Base-by-base conservation (phyloP, 1,139 yeast species). In the Diutina scorzettiae region DNA sequence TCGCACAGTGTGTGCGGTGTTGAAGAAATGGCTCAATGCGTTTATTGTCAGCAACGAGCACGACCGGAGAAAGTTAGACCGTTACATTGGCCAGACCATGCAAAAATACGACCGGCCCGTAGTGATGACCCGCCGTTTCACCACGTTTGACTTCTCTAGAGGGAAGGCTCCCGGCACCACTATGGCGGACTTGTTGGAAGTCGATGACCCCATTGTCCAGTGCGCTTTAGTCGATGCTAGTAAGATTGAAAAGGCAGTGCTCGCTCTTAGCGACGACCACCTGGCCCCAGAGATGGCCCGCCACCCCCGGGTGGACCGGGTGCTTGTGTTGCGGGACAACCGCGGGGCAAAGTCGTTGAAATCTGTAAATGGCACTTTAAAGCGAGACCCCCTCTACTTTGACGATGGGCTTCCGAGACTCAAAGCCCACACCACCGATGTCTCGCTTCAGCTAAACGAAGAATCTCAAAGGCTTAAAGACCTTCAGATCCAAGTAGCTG, bases 161-260 rank as follows among this genome's bases (percentile, higher is more conserved):
- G 69, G 68, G 5, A 60, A 49, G 43, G 56, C 58, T 1, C 39
- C 41, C 3, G 50, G 53, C 2, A 63, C 67, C 2, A 73, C 84
- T 0, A 54, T 87, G 12, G 56, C 76, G 14, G 91, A 85, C 53
- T 76, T 73, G 27, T 52, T 89, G 24, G 69, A 71, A 2, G 65
- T 84, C 44, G 62, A 66, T 1, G 64, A 78, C 46, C 76, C 72
- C 28, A 70, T 72, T 41, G 68, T 80, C 2, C 66, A 71, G 50
- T 78, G 74, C 49, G 62, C 81, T 1, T 59, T 89, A 44, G 77
- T 87, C 44, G 96, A 89, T 60, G 52, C 69, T 14, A 69, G 69
- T 43, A 65, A 62, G 24, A 70, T 84, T 42, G 95, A 89, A 51
- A 67, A 70, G 23, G 63, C 71, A 1, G 62, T 81, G 1, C 60